Percentiles rank a stretch among this genome's conserved stretches.
phyloP scores from a whole-genome alignment of 2,329 filamentous ascomycete genomes.

The Chaetothyriales sp. region DNA sequence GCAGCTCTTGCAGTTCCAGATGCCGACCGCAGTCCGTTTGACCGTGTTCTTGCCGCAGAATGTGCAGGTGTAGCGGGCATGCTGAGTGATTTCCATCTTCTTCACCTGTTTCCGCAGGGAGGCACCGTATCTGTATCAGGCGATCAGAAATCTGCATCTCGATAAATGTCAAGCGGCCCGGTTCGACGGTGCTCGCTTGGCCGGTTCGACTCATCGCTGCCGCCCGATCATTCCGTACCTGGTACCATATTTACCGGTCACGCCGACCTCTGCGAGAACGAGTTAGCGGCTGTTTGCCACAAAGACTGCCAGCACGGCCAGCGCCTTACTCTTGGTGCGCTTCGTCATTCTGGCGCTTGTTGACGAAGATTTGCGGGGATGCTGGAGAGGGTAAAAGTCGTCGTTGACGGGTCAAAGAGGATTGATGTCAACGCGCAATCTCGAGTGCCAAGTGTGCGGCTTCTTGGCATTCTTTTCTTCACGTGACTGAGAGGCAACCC shows the following conservation, averaged over 20 bases:
- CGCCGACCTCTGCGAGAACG: constrained; percentile 59
- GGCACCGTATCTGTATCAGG: constrained; percentile 71
- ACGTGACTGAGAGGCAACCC: not conserved
- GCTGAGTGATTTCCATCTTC: constrained; percentile 99
- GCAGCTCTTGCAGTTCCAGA: constrained; percentile 95
- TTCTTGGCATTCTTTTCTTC: constrained; percentile 15
- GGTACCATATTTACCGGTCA: constrained; percentile 97
- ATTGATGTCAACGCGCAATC: not conserved
- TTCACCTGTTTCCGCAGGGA: constrained; percentile 98
- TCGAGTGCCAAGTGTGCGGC: not conserved
- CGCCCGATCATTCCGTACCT: constrained; percentile 46
- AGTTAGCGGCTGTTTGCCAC: not conserved
- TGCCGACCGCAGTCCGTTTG: constrained; percentile 79
- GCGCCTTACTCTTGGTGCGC: constrained; percentile 63
- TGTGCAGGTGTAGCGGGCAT: constrained; percentile 86
- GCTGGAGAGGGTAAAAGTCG: constrained; percentile 2
- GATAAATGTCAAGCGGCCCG: not conserved
- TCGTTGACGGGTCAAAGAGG: constrained; percentile 4
- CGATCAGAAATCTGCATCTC: not conserved
- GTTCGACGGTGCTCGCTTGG: not conserved
- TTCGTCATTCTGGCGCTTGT: constrained; percentile 66
- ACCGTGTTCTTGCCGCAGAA: constrained; percentile 98
- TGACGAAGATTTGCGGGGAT: constrained; percentile 10
- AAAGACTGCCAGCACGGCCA: not conserved
- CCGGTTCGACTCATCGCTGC: not conserved